Percentiles rank a stretch among this genome's conserved stretches.
Conservation (phyloP, 2,329 filamentous ascomycete genomes). For the Claviceps sorghi region DNA sequence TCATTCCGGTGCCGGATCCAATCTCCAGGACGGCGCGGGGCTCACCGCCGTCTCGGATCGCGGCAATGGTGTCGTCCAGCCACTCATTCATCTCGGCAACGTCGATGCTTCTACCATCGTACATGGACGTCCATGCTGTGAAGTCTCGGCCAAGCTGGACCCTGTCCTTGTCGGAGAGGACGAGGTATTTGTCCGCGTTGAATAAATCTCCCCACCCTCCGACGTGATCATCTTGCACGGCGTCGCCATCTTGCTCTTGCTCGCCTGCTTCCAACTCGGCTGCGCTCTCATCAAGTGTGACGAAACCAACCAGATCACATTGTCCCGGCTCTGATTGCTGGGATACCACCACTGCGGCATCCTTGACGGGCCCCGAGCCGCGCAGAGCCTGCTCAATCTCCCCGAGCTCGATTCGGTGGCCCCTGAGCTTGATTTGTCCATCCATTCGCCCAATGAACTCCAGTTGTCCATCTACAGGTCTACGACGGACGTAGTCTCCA, state of each 20-base stretch:
- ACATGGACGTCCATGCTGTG: slow-evolving; percentile 19
- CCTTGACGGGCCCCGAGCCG: slow-evolving; percentile 6
- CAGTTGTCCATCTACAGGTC: slow-evolving; percentile 10
- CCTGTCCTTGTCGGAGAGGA: slow-evolving; percentile 2
- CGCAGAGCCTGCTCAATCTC: slow-evolving; percentile 15
- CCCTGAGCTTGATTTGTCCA: slow-evolving; percentile 16
- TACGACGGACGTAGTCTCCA: slow-evolving; percentile 13
- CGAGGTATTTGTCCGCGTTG: not conserved
- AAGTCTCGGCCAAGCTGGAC: slow-evolving; percentile 14
- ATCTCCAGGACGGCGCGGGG: slow-evolving; percentile 13
- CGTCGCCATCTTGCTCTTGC: not conserved
- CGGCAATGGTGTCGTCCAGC: slow-evolving; percentile 16
- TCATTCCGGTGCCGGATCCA: slow-evolving; percentile 18
- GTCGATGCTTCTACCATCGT: slow-evolving; percentile 14
- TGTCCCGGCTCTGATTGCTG: not conserved
- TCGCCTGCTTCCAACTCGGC: not conserved
- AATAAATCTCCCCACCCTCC: not conserved
- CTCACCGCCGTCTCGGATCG: slow-evolving; percentile 8
- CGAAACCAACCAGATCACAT: not conserved
- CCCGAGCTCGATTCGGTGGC: slow-evolving; percentile 16
- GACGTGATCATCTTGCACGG: not conserved
- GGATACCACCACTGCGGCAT: slow-evolving; percentile 9
- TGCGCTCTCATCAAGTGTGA: not conserved
- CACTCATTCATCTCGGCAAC: slow-evolving; percentile 18
- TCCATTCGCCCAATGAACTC: slow-evolving; percentile 17